Evolutionary conservation across 116 monocot species (phyloP).

Genomic region (Thalassia testudinum): DNA sequence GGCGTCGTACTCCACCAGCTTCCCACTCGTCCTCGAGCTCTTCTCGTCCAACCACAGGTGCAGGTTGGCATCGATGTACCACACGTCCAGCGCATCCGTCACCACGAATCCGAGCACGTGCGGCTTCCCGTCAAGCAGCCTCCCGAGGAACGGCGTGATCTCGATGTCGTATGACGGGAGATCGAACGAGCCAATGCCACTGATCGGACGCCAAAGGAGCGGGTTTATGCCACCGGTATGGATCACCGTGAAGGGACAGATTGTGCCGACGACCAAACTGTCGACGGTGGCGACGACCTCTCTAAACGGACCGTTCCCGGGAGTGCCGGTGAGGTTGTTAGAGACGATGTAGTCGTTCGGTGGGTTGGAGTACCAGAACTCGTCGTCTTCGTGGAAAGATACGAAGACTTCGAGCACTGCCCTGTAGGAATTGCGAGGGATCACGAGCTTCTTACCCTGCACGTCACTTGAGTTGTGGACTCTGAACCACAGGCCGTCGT

Average conservation of each 20-base stretch:
- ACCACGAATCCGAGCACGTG: slow-evolving; percentile 14
- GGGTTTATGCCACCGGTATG: slow-evolving; percentile 18
- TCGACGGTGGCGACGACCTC: slow-evolving; percentile 10
- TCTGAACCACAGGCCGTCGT: slow-evolving; percentile 33
- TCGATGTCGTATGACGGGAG: slow-evolving; percentile 23
- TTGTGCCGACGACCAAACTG: slow-evolving; percentile 5
- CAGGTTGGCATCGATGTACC: slow-evolving; percentile 19
- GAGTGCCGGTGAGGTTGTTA: slow-evolving; percentile 14
- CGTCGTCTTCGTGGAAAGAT: slow-evolving; percentile 33
- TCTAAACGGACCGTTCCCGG: slow-evolving; percentile 10
- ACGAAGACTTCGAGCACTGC: slow-evolving; percentile 43
- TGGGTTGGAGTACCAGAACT: slow-evolving; percentile 31
- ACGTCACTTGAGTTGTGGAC: slow-evolving; percentile 15
- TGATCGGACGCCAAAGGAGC: slow-evolving; percentile 17
- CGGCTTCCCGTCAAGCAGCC: slow-evolving; percentile 11
- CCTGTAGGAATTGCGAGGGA: slow-evolving; percentile 30
- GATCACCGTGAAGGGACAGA: slow-evolving; percentile 17
- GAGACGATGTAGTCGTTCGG: slow-evolving; percentile 10
- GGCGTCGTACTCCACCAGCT: slow-evolving; percentile 6
- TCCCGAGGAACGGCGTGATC: slow-evolving; percentile 14
- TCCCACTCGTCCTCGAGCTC: neutral
- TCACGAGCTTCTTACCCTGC: slow-evolving; percentile 2
- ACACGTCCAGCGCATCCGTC: slow-evolving; percentile 5
- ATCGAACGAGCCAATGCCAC: slow-evolving; percentile 17
- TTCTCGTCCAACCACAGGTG: slow-evolving; percentile 16